A percentile compares a stretch with the other conserved stretches of the same genome.
Conservation (phyloP, 805 yeast species). For the Yamadazyma paraphyllophila region DNA sequence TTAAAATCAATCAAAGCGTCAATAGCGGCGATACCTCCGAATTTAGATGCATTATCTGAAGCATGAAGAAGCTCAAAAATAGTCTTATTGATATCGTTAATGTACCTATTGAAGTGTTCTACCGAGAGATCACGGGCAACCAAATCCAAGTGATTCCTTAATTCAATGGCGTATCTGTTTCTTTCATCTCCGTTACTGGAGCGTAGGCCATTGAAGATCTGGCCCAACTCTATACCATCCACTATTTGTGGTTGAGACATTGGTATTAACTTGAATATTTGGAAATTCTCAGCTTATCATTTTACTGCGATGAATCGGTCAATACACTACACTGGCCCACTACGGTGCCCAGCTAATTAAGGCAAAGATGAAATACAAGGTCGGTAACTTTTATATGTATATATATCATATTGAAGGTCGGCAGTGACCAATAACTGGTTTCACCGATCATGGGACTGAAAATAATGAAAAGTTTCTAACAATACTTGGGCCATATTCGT, state of each 20-base stretch:
- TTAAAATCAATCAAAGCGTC: constrained; percentile 84
- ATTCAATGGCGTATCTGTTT: constrained; percentile 61
- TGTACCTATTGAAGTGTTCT: constrained; percentile 78
- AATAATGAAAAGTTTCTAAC: constrained; percentile 96
- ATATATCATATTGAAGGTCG: neutral
- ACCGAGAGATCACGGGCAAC: constrained; percentile 78
- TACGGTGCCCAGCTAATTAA: neutral
- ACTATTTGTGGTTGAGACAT: constrained; percentile 35
- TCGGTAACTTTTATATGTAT: neutral
- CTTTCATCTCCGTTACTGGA: constrained; percentile 43
- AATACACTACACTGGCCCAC: neutral
- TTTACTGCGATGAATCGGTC: constrained; percentile 5
- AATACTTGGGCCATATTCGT: constrained; percentile 95
- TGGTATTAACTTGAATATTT: neutral
- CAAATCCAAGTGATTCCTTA: constrained; percentile 65
- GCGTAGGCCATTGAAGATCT: constrained; percentile 52
- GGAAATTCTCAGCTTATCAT: constrained; percentile 3
- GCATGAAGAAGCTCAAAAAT: constrained; percentile 84
- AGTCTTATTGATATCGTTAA: constrained; percentile 80
- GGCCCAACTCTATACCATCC: constrained; percentile 51
- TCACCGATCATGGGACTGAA: constrained; percentile 64
- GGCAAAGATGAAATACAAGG: no score
- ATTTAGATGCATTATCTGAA: constrained; percentile 63
- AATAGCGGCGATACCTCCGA: constrained; percentile 91
- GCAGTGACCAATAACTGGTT: no score